Evolutionary conservation across 2,329 filamentous ascomycete species (phyloP).

Genomic region (Fusarium sp.): DNA sequence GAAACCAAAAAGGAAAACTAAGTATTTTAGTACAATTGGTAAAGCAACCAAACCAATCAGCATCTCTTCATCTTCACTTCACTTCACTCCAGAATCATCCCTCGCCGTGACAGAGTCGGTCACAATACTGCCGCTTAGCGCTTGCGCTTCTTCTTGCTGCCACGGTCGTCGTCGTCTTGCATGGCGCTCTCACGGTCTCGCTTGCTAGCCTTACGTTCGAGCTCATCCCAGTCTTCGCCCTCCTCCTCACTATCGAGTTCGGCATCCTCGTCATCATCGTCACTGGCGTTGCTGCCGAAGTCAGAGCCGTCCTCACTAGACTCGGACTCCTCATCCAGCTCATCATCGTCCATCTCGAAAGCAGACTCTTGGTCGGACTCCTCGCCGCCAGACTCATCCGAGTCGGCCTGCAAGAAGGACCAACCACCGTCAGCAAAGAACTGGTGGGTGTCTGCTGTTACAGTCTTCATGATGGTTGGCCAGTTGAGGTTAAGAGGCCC

Average conservation of each 20-base stretch:
- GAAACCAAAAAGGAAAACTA: slow-evolving; percentile 28
- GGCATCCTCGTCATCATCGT: slow-evolving; percentile 82
- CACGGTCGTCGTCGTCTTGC: slow-evolving; percentile 75
- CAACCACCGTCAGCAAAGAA: slow-evolving; percentile 98
- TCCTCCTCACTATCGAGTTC: slow-evolving; percentile 79
- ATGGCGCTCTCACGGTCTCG: slow-evolving; percentile 76
- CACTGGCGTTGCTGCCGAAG: slow-evolving; percentile 90
- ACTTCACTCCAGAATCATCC: slow-evolving; percentile 17
- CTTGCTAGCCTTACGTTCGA: slow-evolving; percentile 92
- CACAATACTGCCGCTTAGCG: slow-evolving; percentile 46
- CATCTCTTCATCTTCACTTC: slow-evolving; percentile 15
- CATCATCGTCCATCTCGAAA: slow-evolving; percentile 91
- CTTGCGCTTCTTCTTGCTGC: slow-evolving; percentile 73
- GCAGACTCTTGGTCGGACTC: slow-evolving; percentile 92
- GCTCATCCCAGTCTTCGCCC: slow-evolving; percentile 93
- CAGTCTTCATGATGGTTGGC: slow-evolving; percentile 99
- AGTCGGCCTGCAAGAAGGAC: slow-evolving; percentile 91
- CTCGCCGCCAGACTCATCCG: slow-evolving; percentile 84
- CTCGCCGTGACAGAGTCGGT: background rate
- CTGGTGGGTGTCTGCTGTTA: slow-evolving; percentile 90
- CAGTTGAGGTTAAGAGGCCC: slow-evolving; percentile 98
- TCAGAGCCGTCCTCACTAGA: slow-evolving; percentile 88
- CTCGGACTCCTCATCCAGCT: slow-evolving; percentile 86
- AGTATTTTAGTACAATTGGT: slow-evolving; percentile 39
- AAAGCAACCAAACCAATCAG: slow-evolving; percentile 24